A percentile compares a stretch with the other conserved stretches of the same genome.
Conservation (phyloP, 495 filamentous ascomycete species). For the Penicillium waksmanii region DNA sequence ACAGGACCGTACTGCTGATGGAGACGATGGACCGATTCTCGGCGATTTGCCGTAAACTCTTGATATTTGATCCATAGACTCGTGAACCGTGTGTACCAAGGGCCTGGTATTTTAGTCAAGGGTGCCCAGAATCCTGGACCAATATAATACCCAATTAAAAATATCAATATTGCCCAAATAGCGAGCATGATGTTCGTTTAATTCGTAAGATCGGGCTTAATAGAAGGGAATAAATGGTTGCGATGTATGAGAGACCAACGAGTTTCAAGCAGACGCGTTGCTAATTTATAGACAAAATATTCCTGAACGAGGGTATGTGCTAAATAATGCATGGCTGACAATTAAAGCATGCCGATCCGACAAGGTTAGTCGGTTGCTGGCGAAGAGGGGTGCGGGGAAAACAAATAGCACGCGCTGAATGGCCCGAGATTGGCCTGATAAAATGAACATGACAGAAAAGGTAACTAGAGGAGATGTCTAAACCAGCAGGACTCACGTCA, state of each 20-base stretch:
- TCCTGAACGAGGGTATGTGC: not conserved
- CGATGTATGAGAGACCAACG: not conserved
- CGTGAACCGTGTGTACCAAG: constrained; percentile 55
- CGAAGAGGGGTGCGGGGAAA: constrained; percentile 19
- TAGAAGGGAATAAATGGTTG: not conserved
- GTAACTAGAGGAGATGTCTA: constrained; percentile 19
- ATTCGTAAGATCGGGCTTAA: not conserved
- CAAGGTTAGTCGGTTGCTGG: not conserved
- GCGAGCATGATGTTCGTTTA: constrained; percentile 27
- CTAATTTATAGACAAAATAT: not conserved
- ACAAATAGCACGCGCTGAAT: constrained; percentile 7
- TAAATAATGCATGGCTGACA: not conserved
- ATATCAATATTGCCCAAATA: constrained; percentile 20
- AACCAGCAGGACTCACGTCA: not conserved
- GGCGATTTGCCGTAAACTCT: constrained; percentile 58
- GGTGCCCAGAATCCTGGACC: constrained; percentile 13
- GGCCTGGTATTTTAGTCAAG: constrained; percentile 51
- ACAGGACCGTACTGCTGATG: constrained; percentile 60
- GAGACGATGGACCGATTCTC: constrained; percentile 56
- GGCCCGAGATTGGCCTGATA: constrained; percentile 11
- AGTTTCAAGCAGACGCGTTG: not conserved
- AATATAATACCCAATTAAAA: constrained; percentile 19
- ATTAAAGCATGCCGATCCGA: constrained; percentile 2
- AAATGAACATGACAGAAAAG: constrained; percentile 13
- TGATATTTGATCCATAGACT: constrained; percentile 58